Percentiles rank a stretch among this genome's conserved stretches.
Evolutionary conservation across 2,329 filamentous ascomycete species (phyloP).

Genomic region (Diaporthe aspalathi): DNA sequence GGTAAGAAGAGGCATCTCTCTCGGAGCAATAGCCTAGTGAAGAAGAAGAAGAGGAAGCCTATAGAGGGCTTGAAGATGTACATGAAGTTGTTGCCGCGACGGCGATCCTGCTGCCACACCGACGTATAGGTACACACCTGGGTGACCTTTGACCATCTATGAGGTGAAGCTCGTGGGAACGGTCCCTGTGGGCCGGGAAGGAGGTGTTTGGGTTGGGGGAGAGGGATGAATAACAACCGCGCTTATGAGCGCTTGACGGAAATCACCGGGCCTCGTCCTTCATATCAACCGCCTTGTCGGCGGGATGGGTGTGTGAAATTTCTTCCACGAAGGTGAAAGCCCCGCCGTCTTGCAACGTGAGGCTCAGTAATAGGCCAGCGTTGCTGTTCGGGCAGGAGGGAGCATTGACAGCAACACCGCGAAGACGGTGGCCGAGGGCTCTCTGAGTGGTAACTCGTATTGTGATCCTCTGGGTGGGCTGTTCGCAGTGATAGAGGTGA

Average conservation of each 20-base stretch:
- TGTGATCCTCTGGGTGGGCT: neutral
- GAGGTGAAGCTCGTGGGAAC: neutral
- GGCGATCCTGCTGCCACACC: neutral
- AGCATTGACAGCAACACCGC: neutral
- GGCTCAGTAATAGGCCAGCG: neutral
- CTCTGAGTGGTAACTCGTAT: neutral
- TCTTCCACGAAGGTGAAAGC: neutral
- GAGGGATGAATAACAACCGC: neutral
- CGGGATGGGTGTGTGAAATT: neutral
- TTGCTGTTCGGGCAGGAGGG: neutral
- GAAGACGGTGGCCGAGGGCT: neutral
- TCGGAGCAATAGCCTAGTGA: conserved; percentile 7
- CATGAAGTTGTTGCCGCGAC: conserved; percentile 6
- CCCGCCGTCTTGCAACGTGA: neutral
- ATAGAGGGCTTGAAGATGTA: neutral
- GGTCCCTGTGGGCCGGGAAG: neutral
- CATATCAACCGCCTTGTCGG: neutral
- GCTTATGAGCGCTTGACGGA: neutral
- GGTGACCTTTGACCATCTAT: neutral
- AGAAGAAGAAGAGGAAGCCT: conserved; percentile 1
- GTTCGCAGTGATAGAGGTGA: neutral
- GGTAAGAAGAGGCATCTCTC: conserved; percentile 22
- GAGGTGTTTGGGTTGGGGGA: no score
- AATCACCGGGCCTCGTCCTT: neutral
- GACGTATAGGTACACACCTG: neutral